Evolutionary conservation across 495 filamentous ascomycete species (phyloP), one percentile per base, ranked within the genome.

Genomic region (Chlorociboria aeruginascens): DNA sequence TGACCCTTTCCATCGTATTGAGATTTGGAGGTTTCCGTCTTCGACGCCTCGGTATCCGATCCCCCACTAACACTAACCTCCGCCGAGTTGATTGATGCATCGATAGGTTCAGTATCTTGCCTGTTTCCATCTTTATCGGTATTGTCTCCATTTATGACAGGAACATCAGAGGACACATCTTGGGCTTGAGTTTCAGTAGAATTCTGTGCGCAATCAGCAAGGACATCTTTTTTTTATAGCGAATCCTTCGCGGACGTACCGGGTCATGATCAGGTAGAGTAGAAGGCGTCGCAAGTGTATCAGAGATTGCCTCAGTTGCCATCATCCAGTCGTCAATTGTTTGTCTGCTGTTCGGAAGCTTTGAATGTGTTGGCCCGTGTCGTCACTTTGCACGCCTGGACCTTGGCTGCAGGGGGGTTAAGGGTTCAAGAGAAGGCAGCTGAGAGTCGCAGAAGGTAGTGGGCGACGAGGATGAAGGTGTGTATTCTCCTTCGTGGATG

Each of bases 11-110:
- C 71, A 45, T 63, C 69, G 31, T 68, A 67, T 45, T 74, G 66
- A 44, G 61, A 57, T 57, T 72, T 76, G 29, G 64, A 61, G 32
- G 59, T 60, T 60, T 76, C 71, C 45, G 64, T 57, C 53, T 72
- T 76, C 39, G 73, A 65, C 39, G 73, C 66, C 50, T 87, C 83
- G 44, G 72, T 84, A 66, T 86, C 83, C 42, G 83, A 87, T 56
- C 77, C 77, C 60, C 73, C 77, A 61, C 77, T 80, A 52, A 75
- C 62, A 55, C 72, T 76, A 48, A 69, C 72, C 53, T 75, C 74
- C 46, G 73, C 66, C 29, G 74, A 77, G 55, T 66, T 67, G 32
- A 71, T 63, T 45, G 65, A 49, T 60, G 73, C 64, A 49, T 76
- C 72, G 32, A 69, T 59, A 44, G 67, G 63, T 13, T 75, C 73